phyloP scores from a whole-genome alignment of 352 stramenopile species.

The Phytopythium ostracodes region DNA sequence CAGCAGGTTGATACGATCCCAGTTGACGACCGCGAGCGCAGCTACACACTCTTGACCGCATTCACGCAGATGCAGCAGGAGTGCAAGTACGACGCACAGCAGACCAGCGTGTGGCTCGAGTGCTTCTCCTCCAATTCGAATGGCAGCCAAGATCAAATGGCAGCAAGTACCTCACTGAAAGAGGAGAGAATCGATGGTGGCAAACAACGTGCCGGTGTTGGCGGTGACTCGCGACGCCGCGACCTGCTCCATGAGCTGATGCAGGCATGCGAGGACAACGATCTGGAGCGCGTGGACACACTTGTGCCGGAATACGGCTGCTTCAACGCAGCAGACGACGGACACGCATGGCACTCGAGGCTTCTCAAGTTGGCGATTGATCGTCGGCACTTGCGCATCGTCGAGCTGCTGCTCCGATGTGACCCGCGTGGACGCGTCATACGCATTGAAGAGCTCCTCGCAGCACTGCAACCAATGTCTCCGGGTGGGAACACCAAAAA shows the following conservation, averaged over 20 bases:
- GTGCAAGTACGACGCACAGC: neutral
- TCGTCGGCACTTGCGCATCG: constrained; percentile 9
- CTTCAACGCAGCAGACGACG: constrained; percentile 1
- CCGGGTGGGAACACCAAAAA: neutral
- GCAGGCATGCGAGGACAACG: constrained; percentile 16
- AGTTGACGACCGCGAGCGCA: constrained; percentile 18
- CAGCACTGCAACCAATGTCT: neutral
- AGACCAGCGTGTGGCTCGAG: neutral
- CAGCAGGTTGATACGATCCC: constrained; percentile 12
- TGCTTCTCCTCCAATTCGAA: neutral
- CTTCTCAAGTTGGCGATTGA: constrained; percentile 14
- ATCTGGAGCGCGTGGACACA: constrained; percentile 11
- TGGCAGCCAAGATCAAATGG: neutral
- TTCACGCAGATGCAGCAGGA: neutral
- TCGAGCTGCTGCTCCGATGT: constrained; percentile 21
- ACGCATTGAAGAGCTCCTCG: constrained; percentile 21
- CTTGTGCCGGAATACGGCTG: constrained; percentile 21
- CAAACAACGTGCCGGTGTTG: neutral
- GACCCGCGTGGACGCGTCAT: constrained; percentile 24
- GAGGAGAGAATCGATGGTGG: neutral
- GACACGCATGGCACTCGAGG: constrained; percentile 7
- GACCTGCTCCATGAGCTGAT: constrained; percentile 11
- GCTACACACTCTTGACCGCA: constrained; percentile 18
- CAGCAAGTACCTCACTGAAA: neutral
- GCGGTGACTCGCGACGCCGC: neutral